Evolutionary conservation across 2,329 filamentous ascomycete genomes (phyloP).

Genomic region (Escovopsis sp.): DNA sequence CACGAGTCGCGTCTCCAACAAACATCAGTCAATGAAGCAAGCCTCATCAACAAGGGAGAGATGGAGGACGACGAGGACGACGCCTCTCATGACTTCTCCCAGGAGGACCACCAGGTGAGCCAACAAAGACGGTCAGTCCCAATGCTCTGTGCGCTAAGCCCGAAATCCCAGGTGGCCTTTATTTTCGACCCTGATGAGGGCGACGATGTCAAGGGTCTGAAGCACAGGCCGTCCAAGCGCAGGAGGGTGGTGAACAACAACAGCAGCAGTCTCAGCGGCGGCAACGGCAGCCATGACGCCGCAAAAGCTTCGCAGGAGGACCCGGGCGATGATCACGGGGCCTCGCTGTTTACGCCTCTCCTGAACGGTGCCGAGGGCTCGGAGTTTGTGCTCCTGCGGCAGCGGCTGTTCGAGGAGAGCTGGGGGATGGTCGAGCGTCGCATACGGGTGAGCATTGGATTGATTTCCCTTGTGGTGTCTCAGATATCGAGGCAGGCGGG

Average conservation of each 20-base stretch:
- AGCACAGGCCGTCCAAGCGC: constrained; percentile 36
- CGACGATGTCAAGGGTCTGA: constrained; percentile 12
- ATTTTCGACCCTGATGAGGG: constrained; percentile 41
- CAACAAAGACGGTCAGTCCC: not conserved
- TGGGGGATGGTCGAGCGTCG: constrained; percentile 51
- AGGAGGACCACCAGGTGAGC: constrained; percentile 31
- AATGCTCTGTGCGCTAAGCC: not conserved
- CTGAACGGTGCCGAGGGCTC: constrained; percentile 39
- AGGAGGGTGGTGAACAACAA: constrained; percentile 31
- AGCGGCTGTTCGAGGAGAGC: constrained; percentile 42
- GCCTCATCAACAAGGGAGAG: not conserved
- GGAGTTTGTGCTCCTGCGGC: constrained; percentile 36
- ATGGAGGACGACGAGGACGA: constrained; percentile 13
- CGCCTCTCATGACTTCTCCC: constrained; percentile 13
- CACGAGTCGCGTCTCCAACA: not conserved
- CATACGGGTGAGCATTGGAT: constrained; percentile 32
- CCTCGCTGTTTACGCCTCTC: constrained; percentile 33
- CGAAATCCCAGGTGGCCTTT: constrained; percentile 38
- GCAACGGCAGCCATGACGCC: too few relatives aligned
- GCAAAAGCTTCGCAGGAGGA: constrained; percentile 16
- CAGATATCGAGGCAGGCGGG: not conserved
- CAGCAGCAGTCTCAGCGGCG: too few relatives aligned
- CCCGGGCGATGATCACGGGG: constrained; percentile 3
- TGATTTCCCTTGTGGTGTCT: not conserved
- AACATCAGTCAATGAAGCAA: not conserved